Evolutionary conservation across 1,139 yeast species (phyloP).

Genomic region (Pichia terricola): DNA sequence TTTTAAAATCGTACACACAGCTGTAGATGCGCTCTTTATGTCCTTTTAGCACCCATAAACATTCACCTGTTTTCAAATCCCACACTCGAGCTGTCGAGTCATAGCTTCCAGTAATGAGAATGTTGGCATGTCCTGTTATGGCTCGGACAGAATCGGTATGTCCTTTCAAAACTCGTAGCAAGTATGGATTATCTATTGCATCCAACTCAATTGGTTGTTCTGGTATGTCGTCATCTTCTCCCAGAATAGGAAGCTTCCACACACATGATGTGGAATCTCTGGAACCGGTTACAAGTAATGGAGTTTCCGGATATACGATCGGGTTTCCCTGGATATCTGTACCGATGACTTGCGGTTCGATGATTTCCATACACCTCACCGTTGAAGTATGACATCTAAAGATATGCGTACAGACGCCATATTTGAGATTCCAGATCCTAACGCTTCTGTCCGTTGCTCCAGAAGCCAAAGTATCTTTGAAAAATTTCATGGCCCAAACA

Average conservation of each 20-base stretch:
- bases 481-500: constrained; percentile 94
- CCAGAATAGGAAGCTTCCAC: constrained; percentile 70
- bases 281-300: constrained; percentile 78
- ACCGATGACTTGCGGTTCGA: constrained; percentile 56
- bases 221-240: constrained; percentile 29
- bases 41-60: constrained; percentile 68
- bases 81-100: constrained; percentile 89
- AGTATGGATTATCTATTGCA: constrained; percentile 52
- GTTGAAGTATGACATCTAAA: constrained; percentile 90
- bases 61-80: constrained; percentile 70
- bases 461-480: constrained; percentile 73
- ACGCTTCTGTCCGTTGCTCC: constrained; percentile 92
- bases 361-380: constrained; percentile 79
- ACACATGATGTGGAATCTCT: constrained; percentile 84
- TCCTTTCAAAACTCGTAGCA: constrained; percentile 69
- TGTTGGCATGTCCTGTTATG: constrained; percentile 77
- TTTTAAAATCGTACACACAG: constrained; percentile 67
- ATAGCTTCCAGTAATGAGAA: constrained; percentile 82
- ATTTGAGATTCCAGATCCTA: constrained; percentile 76
- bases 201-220: constrained; percentile 26
- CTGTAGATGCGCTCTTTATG: constrained; percentile 85
- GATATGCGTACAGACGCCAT: constrained; percentile 73
- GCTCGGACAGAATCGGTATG: constrained; percentile 86
- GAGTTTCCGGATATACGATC: constrained; percentile 51
- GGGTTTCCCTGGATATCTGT: constrained; percentile 54